phyloP scores from a whole-genome alignment of 768 basidiomycete genomes.

The Pisolithus tinctorius region DNA sequence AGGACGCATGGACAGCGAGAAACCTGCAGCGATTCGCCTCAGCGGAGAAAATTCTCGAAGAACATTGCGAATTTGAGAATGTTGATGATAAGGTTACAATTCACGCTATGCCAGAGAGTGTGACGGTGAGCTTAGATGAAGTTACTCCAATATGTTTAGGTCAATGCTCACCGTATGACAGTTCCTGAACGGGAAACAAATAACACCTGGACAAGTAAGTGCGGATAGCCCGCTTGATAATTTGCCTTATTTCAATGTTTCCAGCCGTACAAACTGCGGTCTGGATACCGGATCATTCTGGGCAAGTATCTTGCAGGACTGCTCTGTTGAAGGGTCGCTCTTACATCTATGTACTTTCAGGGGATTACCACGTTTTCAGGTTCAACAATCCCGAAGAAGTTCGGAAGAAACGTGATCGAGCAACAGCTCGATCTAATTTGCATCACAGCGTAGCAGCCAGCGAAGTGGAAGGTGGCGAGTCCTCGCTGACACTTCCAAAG shows the following conservation, averaged over 20 bases:
- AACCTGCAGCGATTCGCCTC: conserved; percentile 80
- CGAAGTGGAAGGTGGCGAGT: conserved; percentile 52
- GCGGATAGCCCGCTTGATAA: not conserved
- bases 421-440: conserved; percentile 63
- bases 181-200: conserved; percentile 93
- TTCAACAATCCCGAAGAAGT: conserved; percentile 96
- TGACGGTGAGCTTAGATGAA: conserved; percentile 55
- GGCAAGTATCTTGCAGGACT: conserved; percentile 40
- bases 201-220: conserved; percentile 67
- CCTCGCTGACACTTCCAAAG: conserved; percentile 33
- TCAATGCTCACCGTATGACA: conserved; percentile 24
- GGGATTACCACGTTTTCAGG: conserved; percentile 95
- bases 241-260: not conserved
- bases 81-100: conserved; percentile 78
- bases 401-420: conserved; percentile 82
- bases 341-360: conserved; percentile 31
- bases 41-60: conserved; percentile 88
- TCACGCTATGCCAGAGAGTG: conserved; percentile 70
- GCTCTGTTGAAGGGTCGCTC: not conserved
- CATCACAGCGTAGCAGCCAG: conserved; percentile 58
- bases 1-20: conserved; percentile 80
- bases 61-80: conserved; percentile 92
- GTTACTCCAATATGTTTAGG: not conserved
- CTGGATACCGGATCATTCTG: conserved; percentile 94
- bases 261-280: conserved; percentile 76